Conservation (phyloP, 192 early-diverging fungal species). For the Backusella mclennaniae region DNA sequence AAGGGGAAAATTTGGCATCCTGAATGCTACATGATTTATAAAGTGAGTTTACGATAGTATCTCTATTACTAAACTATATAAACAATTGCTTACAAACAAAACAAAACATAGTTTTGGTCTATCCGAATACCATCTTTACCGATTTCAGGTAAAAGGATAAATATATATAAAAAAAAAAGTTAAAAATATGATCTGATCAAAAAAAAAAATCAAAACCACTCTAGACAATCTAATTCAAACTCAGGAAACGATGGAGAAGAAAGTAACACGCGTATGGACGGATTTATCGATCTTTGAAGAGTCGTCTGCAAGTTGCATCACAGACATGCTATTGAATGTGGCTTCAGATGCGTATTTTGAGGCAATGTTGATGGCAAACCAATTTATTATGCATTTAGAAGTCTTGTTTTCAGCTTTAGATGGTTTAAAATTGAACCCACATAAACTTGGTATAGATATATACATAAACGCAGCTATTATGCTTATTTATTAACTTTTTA, state of each 20-base stretch:
- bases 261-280: conserved; percentile 81
- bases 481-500: background rate
- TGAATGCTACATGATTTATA: conserved; percentile 91
- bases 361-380: conserved; percentile 66
- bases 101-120: background rate
- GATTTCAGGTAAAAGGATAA: background rate
- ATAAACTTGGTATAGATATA: background rate
- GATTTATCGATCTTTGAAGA: conserved; percentile 86
- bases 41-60: conserved; percentile 38
- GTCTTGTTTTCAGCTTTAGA: conserved; percentile 78
- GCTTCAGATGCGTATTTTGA: conserved; percentile 66
- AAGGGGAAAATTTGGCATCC: conserved; percentile 78
- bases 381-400: conserved; percentile 81
- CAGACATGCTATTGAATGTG: conserved; percentile 81
- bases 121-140: conserved; percentile 5
- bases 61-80: background rate
- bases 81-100: background rate
- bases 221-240: conserved; percentile 24
- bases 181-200: background rate
- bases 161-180: background rate
- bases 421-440: conserved; percentile 15
- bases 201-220: background rate
- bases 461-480: background rate
- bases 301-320: conserved; percentile 81
- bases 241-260: conserved; percentile 75